phyloP scores from a whole-genome alignment of 306 rosid genomes.

The Acacia melanoxylon region DNA sequence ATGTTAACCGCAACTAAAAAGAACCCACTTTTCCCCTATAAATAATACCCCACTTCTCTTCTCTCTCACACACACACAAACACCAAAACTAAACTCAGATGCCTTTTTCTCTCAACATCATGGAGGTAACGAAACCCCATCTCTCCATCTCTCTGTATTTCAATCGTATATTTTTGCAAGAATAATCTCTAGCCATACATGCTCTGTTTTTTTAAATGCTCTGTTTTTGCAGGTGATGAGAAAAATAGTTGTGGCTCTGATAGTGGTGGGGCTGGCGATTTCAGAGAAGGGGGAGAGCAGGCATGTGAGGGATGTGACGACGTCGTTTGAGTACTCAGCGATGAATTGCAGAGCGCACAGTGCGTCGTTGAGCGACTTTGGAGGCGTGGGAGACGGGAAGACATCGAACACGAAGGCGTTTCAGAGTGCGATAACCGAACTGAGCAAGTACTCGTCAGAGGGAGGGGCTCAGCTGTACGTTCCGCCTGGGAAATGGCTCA shows the following conservation, averaged over 20 bases:
- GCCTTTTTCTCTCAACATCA: constrained; percentile 11
- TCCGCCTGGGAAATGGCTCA: constrained; percentile 86
- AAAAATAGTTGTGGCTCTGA: not conserved
- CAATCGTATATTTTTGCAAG: not conserved
- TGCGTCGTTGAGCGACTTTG: constrained; percentile 76
- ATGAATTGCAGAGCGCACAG: constrained; percentile 70
- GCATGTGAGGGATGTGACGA: constrained; percentile 26
- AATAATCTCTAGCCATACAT: not conserved
- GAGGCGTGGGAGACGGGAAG: constrained; percentile 83
- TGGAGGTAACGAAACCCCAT: constrained; percentile 22
- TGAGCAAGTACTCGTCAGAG: constrained; percentile 58
- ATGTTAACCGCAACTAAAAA: not conserved
- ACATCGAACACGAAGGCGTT: constrained; percentile 83
- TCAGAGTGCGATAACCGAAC: constrained; percentile 53
- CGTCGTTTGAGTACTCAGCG: constrained; percentile 61
- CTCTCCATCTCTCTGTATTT: not conserved
- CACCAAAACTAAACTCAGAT: constrained; percentile 17
- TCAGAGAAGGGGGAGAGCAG: constrained; percentile 53
- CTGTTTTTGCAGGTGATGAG: constrained; percentile 24
- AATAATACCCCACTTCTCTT: constrained; percentile 21
- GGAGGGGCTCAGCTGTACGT: constrained; percentile 80
- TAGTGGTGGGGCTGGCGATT: constrained; percentile 37
- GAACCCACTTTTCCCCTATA: constrained; percentile 21
- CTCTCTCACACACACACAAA: constrained; percentile 7
- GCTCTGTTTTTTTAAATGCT: not conserved